phyloP scores from a whole-genome alignment of 2,329 filamentous ascomycete genomes.

The Colletotrichum horii region DNA sequence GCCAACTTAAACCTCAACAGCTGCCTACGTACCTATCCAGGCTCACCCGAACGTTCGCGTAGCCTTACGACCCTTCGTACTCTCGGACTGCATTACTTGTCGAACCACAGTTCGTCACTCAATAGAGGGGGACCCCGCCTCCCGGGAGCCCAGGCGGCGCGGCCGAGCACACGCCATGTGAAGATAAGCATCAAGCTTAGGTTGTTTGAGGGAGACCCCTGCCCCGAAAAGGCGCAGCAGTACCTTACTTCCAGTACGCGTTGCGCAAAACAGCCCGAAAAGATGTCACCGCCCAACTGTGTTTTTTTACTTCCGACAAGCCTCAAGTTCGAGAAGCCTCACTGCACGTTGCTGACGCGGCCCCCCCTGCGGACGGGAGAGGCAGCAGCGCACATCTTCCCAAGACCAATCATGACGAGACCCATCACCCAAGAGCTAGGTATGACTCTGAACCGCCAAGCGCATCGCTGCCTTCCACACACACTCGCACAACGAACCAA shows the following conservation, averaged over 20 bases:
- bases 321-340: background rate
- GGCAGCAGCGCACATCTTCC: constrained; percentile 8
- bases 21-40: background rate
- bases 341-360: constrained; percentile 15
- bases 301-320: background rate
- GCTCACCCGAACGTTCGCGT: background rate
- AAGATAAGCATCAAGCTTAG: constrained; percentile 18
- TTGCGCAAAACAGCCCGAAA: background rate
- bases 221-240: background rate
- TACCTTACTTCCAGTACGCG: background rate
- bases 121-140: background rate
- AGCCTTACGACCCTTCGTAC: constrained; percentile 11
- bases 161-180: constrained; percentile 2
- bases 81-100: background rate
- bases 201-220: background rate
- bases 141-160: background rate
- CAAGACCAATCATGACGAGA: background rate
- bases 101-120: constrained; percentile 10
- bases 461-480: background rate
- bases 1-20: background rate
- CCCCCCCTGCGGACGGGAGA: background rate
- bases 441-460: background rate
- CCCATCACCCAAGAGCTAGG: background rate
- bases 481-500: background rate
- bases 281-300: background rate